These are phyloP conservation scores for Camelina neglecta DNA, from an alignment of 345 rosid genomes.

Conservation along the genomic window DNA sequence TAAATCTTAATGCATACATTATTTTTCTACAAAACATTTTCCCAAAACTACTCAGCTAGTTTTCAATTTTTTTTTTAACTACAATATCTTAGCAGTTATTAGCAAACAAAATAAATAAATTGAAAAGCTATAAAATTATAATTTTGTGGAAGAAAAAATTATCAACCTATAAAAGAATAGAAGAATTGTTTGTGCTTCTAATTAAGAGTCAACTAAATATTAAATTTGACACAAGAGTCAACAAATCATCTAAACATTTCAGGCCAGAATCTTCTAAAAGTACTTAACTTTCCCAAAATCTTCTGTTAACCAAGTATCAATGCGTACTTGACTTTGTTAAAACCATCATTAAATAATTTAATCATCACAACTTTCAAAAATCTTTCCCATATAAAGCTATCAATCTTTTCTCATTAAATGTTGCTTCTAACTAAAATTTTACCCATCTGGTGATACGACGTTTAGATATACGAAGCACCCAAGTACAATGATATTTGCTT, in stretches of 20 bases:
- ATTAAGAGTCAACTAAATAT: background rate
- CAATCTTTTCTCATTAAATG: conserved; percentile 42
- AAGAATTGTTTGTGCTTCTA: too few relatives aligned
- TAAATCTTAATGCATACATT: too few relatives aligned
- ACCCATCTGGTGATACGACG: conserved; percentile 42
- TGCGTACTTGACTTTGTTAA: conserved; percentile 4
- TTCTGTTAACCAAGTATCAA: background rate
- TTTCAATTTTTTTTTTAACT: too few relatives aligned
- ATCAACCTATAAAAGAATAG: too few relatives aligned
- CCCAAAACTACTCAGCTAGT: too few relatives aligned
- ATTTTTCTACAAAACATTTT: too few relatives aligned
- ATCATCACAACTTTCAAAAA: conserved; percentile 44
- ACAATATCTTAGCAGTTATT: too few relatives aligned
- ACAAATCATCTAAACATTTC: background rate
- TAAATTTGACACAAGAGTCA: background rate
- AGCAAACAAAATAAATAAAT: too few relatives aligned
- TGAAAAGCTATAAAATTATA: too few relatives aligned
- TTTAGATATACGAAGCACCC: conserved; percentile 15
- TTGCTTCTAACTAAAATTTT: conserved; percentile 45
- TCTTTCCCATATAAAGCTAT: conserved; percentile 21
- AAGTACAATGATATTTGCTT: conserved; percentile 17
- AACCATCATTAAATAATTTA: conserved; percentile 41
- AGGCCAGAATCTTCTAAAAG: background rate
- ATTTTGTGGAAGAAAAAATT: too few relatives aligned
- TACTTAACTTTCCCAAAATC: background rate